phyloP scores from a whole-genome alignment of 345 rosid genomes.

The Gossypium turneri region DNA sequence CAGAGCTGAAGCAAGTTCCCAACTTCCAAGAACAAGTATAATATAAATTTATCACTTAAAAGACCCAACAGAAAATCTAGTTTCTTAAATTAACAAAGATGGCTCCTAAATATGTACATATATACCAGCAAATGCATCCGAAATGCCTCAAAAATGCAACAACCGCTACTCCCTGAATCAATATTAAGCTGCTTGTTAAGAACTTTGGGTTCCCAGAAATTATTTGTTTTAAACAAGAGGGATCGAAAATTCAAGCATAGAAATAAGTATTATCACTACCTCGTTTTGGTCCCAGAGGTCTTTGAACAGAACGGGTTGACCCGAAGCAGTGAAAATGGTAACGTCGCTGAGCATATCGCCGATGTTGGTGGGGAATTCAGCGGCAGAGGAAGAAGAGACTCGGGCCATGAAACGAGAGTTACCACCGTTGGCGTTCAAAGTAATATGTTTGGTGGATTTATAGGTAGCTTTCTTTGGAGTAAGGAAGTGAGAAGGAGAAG shows the following conservation, averaged over 20 bases:
- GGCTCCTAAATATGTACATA: constrained; percentile 7
- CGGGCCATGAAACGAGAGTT: constrained; percentile 22
- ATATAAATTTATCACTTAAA: neutral
- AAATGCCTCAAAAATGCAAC: constrained; percentile 88
- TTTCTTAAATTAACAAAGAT: neutral
- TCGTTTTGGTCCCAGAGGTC: constrained; percentile 87
- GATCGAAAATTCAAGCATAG: neutral
- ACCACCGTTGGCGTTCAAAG: neutral
- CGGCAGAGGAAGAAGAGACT: constrained; percentile 34
- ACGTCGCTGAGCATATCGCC: constrained; percentile 59
- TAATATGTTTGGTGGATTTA: neutral
- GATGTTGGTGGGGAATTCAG: constrained; percentile 27
- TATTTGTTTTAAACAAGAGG: neutral
- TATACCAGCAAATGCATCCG: constrained; percentile 85
- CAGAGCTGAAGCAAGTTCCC: constrained; percentile 75
- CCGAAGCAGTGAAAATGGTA: constrained; percentile 56
- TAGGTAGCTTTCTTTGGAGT: neutral
- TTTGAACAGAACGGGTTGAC: constrained; percentile 53
- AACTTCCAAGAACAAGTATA: constrained; percentile 34
- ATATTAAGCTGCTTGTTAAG: neutral
- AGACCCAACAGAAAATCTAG: neutral
- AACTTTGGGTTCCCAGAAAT: constrained; percentile 5
- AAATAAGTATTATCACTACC: constrained; percentile 26
- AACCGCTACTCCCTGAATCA: constrained; percentile 63
- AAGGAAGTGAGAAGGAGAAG: neutral